phyloP scores from a whole-genome alignment of 116 monocot genomes.

The Posidonia oceanica region DNA sequence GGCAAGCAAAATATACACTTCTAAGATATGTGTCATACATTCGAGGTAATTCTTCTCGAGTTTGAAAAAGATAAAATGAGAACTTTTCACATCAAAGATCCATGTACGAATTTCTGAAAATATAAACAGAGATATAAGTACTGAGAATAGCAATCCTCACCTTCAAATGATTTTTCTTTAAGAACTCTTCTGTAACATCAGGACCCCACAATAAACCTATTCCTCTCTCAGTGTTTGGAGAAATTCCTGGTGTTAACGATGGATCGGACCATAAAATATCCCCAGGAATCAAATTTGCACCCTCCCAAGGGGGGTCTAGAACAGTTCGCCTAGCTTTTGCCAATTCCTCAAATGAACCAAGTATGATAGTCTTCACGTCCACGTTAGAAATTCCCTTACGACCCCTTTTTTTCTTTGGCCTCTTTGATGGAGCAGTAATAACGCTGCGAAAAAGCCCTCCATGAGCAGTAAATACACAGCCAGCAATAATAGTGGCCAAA shows the following conservation, averaged over 20 bases:
- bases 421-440: constrained; percentile 29
- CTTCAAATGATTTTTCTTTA: constrained; percentile 69
- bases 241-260: constrained; percentile 48
- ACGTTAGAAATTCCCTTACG: constrained; percentile 17
- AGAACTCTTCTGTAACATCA: constrained; percentile 79
- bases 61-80: too few relatives aligned
- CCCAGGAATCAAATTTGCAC: constrained; percentile 76
- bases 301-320: constrained; percentile 91
- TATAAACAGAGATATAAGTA: too few relatives aligned
- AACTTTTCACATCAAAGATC: too few relatives aligned
- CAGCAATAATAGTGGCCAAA: constrained; percentile 82
- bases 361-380: constrained; percentile 28
- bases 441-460: constrained; percentile 84
- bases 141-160: constrained; percentile 15
- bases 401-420: constrained; percentile 61
- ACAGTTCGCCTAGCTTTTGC: constrained; percentile 72
- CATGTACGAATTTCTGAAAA: too few relatives aligned
- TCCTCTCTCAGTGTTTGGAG: constrained; percentile 76
- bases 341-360: constrained; percentile 85
- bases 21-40: too few relatives aligned
- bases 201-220: constrained; percentile 93
- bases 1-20: too few relatives aligned
- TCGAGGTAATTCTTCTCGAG: too few relatives aligned
- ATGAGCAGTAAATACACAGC: constrained; percentile 79
- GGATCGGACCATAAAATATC: constrained; percentile 98